These are phyloP conservation scores for Rossbeevera mucosa DNA, from an alignment of 768 basidiomycete species.

Conservation along the genomic window DNA sequence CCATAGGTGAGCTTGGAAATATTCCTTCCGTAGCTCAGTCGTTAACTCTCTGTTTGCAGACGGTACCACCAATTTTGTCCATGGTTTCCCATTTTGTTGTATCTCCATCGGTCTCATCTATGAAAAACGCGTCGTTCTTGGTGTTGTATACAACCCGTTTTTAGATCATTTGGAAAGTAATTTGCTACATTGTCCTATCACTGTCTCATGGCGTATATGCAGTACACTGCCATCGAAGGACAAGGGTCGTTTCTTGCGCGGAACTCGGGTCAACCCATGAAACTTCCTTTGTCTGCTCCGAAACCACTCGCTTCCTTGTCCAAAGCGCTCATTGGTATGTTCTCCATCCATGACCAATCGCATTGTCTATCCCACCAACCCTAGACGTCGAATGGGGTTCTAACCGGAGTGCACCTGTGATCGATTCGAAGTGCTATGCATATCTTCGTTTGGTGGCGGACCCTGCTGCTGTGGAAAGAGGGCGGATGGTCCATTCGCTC, in stretches of 20 bases:
- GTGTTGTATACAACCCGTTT: slow-evolving; percentile 92
- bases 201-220: not conserved
- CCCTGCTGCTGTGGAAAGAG: slow-evolving; percentile 49
- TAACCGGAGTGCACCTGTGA: slow-evolving; percentile 54
- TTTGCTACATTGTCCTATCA: not conserved
- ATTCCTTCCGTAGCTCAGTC: not conserved
- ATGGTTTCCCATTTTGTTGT: slow-evolving; percentile 82
- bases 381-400: slow-evolving; percentile 86
- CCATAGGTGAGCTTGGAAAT: slow-evolving; percentile 59
- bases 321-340: slow-evolving; percentile 63
- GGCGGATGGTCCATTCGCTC: slow-evolving; percentile 81
- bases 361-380: not conserved
- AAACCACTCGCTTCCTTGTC: slow-evolving; percentile 65
- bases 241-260: slow-evolving; percentile 73
- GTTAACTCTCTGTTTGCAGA: slow-evolving; percentile 38
- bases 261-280: slow-evolving; percentile 39
- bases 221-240: slow-evolving; percentile 77
- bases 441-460: slow-evolving; percentile 75
- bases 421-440: slow-evolving; percentile 58
- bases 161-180: slow-evolving; percentile 61
- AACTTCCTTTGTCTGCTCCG: slow-evolving; percentile 60
- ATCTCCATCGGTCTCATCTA: slow-evolving; percentile 89
- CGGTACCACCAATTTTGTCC: slow-evolving; percentile 84
- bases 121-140: slow-evolving; percentile 71
- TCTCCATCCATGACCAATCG: not conserved